Percentiles rank a stretch among this genome's conserved stretches.
phyloP scores from a whole-genome alignment of 305 asterid species.

The Rubia peregrina region DNA sequence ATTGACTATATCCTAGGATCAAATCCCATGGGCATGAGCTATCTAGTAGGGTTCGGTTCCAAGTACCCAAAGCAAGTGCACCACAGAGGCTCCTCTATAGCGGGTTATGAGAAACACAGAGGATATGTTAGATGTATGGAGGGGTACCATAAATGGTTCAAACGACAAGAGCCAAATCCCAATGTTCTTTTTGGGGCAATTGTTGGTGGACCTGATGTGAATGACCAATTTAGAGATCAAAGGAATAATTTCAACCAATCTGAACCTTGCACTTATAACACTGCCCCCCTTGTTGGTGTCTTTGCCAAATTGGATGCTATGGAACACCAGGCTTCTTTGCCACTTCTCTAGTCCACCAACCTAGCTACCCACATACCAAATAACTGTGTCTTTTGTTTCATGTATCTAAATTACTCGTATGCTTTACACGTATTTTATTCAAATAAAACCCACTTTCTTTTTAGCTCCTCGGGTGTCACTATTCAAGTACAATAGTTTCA shows the following conservation, averaged over 20 bases:
- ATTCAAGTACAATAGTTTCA: too few relatives aligned
- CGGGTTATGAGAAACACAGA: background rate
- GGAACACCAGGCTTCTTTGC: background rate
- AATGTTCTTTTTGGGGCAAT: slow-evolving; percentile 18
- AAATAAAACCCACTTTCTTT: too few relatives aligned
- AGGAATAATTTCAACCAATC: slow-evolving; percentile 11
- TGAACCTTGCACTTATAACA: slow-evolving; percentile 16
- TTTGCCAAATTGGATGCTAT: slow-evolving; percentile 9
- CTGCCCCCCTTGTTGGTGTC: slow-evolving; percentile 11
- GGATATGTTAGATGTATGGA: slow-evolving; percentile 5
- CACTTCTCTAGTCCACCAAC: background rate
- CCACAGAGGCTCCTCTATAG: slow-evolving; percentile 17
- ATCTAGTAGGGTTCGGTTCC: slow-evolving; percentile 16
- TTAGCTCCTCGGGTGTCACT: too few relatives aligned
- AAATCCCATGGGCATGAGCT: slow-evolving; percentile 17
- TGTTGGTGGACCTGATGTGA: slow-evolving; percentile 15
- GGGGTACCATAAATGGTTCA: slow-evolving; percentile 17
- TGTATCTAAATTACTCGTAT: too few relatives aligned
- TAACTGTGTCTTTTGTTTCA: too few relatives aligned
- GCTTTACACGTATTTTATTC: too few relatives aligned
- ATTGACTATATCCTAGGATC: slow-evolving; percentile 13
- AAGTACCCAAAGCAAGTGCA: slow-evolving; percentile 12
- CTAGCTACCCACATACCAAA: too few relatives aligned
- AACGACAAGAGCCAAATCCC: slow-evolving; percentile 7
- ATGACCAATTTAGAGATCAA: slow-evolving; percentile 11